Conservation (phyloP, 163 green algal genomes). For the Chloromonas sp. region DNA sequence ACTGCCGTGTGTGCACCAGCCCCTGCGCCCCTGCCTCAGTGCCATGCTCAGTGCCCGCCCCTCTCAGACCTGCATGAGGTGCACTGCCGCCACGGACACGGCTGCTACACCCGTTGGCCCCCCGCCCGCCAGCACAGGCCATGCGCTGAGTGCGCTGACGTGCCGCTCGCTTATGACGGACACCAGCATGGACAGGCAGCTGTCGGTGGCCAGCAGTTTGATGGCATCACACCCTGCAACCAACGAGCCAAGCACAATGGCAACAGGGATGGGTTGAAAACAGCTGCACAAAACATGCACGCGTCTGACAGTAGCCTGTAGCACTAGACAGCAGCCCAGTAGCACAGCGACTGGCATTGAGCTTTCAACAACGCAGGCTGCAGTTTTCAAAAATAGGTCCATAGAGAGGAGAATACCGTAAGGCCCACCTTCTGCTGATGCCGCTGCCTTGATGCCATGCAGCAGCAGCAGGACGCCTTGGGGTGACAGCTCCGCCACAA, state of each 20-base stretch:
- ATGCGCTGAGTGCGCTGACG: slow-evolving; percentile 38
- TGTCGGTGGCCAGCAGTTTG: slow-evolving; percentile 18
- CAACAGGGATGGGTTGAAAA: too few species aligned
- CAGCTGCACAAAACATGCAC: too few species aligned
- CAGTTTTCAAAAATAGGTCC: too few species aligned
- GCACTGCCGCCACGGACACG: slow-evolving; percentile 14
- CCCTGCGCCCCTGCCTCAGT: background rate
- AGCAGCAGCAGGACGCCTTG: slow-evolving; percentile 30
- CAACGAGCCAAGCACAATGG: too few species aligned
- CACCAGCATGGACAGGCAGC: slow-evolving; percentile 34
- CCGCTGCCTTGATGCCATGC: slow-evolving; percentile 20
- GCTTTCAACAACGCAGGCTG: too few species aligned
- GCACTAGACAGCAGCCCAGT: too few species aligned
- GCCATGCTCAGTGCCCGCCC: background rate
- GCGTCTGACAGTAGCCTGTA: too few species aligned
- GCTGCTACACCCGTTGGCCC: slow-evolving; percentile 25
- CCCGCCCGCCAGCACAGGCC: slow-evolving; percentile 31
- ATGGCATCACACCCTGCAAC: too few species aligned
- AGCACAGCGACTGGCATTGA: too few species aligned
- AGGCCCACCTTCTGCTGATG: slow-evolving; percentile 21
- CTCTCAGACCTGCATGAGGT: slow-evolving; percentile 21
- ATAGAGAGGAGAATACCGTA: too few species aligned
- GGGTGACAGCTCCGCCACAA: slow-evolving; percentile 60
- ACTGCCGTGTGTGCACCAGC: background rate
- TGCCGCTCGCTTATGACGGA: slow-evolving; percentile 47